phyloP scores from a whole-genome alignment of 805 yeast species.

The Metschnikowia kunwiensis region DNA sequence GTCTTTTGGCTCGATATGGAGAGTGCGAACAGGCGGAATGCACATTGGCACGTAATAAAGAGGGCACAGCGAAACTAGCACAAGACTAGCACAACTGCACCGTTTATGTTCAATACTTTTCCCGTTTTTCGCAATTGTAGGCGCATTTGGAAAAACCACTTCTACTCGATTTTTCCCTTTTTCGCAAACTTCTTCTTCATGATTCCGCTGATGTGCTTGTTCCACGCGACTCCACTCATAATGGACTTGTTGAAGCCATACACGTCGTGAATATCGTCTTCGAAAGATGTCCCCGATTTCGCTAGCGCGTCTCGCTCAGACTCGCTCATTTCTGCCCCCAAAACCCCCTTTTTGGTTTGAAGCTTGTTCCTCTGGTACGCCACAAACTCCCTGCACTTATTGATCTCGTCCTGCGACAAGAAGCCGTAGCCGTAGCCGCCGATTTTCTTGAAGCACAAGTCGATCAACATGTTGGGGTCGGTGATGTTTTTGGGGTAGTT shows the following conservation, averaged over 20 bases:
- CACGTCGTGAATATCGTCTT: conserved; percentile 40
- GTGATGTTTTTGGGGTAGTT: conserved; percentile 69
- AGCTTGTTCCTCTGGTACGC: conserved; percentile 52
- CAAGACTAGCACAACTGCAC: too few relatives aligned
- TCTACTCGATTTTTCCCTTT: conserved; percentile 1
- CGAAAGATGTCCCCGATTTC: conserved; percentile 20
- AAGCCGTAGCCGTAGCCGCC: conserved; percentile 65
- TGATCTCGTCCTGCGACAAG: conserved; percentile 77
- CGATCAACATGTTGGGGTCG: conserved; percentile 68
- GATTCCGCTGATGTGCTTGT: conserved; percentile 53
- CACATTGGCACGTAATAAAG: too few relatives aligned
- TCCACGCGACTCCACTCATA: conserved; percentile 62
- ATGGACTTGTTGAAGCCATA: conserved; percentile 43
- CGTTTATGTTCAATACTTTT: too few relatives aligned
- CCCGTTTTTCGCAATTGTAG: too few relatives aligned
- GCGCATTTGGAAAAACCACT: not conserved
- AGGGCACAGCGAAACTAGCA: too few relatives aligned
- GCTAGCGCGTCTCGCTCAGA: conserved; percentile 36
- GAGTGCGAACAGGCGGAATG: too few relatives aligned
- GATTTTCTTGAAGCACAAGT: conserved; percentile 69
- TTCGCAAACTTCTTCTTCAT: conserved; percentile 28
- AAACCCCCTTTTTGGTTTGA: conserved; percentile 25
- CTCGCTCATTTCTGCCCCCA: conserved; percentile 37
- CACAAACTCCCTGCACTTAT: conserved; percentile 75
- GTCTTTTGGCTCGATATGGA: too few relatives aligned